Base-by-base conservation (phyloP, 148 eudicot genomes). In the Spergularia bocconei region DNA sequence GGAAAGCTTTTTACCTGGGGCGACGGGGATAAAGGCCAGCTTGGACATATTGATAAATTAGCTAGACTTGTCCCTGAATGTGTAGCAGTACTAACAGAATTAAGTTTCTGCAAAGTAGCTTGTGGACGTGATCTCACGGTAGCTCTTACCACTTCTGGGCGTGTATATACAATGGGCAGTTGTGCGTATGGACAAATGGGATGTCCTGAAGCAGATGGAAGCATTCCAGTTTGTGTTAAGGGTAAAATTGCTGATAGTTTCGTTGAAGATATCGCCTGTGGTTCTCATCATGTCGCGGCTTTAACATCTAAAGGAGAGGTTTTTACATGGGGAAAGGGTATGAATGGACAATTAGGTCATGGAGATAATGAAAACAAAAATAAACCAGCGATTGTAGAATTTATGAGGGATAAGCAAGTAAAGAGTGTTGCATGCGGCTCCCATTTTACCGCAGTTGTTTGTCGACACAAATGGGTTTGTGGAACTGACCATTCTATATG, bases 281-380 rank as follows among this genome's bases (percentile, higher is more conserved):
- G 98, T 59, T 87, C 93, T 74, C 82, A 87, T 78, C 98, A 94
- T 82, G 88, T 90, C 71, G 97, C 89, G 5, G 92, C 86, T 76
- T 78, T 94, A 84, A 94, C 97, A 29, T 85, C 97, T 16, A 94
- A 84, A 76, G 79, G 77, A 2, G 96, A 91, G 69, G 86, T 94
- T 48, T 94, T 85, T 78, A 94, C 98, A 13, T 94, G 98, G 98
- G 98, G 98, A 41, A 94, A 85, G 83, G 97, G 97, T 57, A 77
- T 84, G 67, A 86, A 94, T 68, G 97, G 98, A 67, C 94, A 88
- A 70, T 77, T 94, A 55, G 97, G 98, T 25, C 97, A 91, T 75
- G 98, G 98, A 62, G 97, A 94, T 79, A 79, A 44, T 17, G 84
- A 85, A 0, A 85, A 87, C 80, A 79, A 91, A 69, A 72, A 73